phyloP scores from a whole-genome alignment of 805 yeast genomes.

The Yarrowia osloensis region DNA sequence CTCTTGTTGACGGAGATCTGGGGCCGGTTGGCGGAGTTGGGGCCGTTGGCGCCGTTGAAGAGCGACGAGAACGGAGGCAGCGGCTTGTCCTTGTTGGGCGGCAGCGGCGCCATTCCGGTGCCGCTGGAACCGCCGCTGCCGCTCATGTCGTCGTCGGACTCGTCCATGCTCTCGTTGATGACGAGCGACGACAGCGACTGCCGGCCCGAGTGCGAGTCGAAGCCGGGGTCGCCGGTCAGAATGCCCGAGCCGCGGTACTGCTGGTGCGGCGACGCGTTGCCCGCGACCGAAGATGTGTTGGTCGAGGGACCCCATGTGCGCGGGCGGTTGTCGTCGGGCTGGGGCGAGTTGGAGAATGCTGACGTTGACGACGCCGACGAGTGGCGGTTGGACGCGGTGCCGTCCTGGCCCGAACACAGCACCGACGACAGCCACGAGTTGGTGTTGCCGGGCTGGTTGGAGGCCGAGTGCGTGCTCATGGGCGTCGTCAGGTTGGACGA shows the following conservation, averaged over 20 bases:
- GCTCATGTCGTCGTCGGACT: slow-evolving; percentile 18
- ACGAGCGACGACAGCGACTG: slow-evolving; percentile 37
- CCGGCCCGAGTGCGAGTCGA: slow-evolving; percentile 34
- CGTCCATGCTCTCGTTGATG: slow-evolving; percentile 28
- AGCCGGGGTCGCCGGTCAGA: slow-evolving; percentile 35
- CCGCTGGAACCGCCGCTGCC: slow-evolving; percentile 5
- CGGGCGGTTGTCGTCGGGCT: slow-evolving; percentile 38
- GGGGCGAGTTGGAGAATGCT: slow-evolving; percentile 12
- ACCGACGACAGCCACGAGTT: slow-evolving; percentile 39
- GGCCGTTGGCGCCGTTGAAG: not conserved
- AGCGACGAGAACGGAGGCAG: slow-evolving; percentile 16
- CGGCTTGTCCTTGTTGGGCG: slow-evolving; percentile 24
- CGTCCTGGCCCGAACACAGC: slow-evolving; percentile 31
- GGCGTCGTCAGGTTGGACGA: slow-evolving; percentile 30
- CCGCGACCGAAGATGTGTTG: slow-evolving; percentile 26
- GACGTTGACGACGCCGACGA: slow-evolving; percentile 22
- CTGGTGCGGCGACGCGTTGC: slow-evolving; percentile 4
- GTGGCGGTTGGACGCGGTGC: slow-evolving; percentile 8
- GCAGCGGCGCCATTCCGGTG: not conserved
- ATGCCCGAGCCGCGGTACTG: slow-evolving; percentile 34
- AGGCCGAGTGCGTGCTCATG: slow-evolving; percentile 7
- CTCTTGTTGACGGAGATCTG: slow-evolving; percentile 38
- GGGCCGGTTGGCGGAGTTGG: slow-evolving; percentile 34
- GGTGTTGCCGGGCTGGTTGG: slow-evolving; percentile 32
- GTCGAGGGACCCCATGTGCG: slow-evolving; percentile 41